Conservation (phyloP, 352 stramenopile genomes). For the Phytophthora ohioensis region DNA sequence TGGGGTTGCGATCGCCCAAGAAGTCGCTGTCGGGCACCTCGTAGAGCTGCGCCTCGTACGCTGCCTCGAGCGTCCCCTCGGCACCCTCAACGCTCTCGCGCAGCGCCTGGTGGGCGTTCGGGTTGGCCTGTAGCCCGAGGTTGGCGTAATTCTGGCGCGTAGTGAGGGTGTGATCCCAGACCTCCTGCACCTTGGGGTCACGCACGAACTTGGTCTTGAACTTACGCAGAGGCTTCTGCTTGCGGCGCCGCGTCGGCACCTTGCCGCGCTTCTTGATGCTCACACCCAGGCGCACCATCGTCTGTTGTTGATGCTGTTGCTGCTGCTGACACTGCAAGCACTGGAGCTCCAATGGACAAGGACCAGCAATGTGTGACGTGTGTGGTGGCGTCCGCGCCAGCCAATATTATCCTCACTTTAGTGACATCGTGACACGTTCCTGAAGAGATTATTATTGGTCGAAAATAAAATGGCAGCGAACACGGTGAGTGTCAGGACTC, state of each 20-base stretch:
- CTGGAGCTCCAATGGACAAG: slow-evolving; percentile 10
- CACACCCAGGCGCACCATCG: slow-evolving; percentile 56
- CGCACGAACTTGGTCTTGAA: slow-evolving; percentile 82
- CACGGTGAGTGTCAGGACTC: neutral
- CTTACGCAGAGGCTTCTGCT: slow-evolving; percentile 76
- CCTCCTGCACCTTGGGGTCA: slow-evolving; percentile 71
- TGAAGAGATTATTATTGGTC: slow-evolving; percentile 24
- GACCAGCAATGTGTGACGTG: slow-evolving; percentile 32
- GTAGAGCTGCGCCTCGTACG: slow-evolving; percentile 66
- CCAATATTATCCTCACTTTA: slow-evolving; percentile 11
- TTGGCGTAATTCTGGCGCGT: slow-evolving; percentile 84
- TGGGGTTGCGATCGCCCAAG: slow-evolving; percentile 77
- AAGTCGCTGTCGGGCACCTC: slow-evolving; percentile 85
- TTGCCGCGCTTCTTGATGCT: slow-evolving; percentile 78
- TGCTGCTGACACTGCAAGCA: neutral
- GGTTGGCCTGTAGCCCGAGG: slow-evolving; percentile 72
- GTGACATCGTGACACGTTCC: slow-evolving; percentile 16
- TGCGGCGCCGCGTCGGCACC: slow-evolving; percentile 65
- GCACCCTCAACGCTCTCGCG: slow-evolving; percentile 54
- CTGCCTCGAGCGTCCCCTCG: slow-evolving; percentile 57
- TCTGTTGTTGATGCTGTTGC: neutral
- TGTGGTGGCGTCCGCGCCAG: slow-evolving; percentile 22
- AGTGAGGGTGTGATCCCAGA: slow-evolving; percentile 85
- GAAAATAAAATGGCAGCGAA: neutral
- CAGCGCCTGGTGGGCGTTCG: slow-evolving; percentile 67